Evolutionary conservation across 2,329 filamentous ascomycete species (phyloP), one percentile per base, ranked within the genome.

Genomic region (Claviceps cyperi): DNA sequence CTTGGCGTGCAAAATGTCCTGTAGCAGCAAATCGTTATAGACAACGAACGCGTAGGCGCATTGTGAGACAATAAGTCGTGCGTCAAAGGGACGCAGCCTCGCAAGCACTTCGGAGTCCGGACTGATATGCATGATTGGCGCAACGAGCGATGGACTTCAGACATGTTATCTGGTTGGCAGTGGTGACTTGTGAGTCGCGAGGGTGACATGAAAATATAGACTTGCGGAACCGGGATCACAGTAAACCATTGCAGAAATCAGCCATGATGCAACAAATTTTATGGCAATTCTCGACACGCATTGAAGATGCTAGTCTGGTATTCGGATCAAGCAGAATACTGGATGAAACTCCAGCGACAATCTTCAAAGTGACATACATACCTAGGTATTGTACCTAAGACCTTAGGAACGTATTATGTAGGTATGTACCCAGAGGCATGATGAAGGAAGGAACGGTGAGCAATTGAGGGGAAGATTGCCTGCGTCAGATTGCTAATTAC

Each of bases 401-500:
- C 13, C 22, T 38, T 38, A 38, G 36, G 36, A n/a, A n/a, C n/a
- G n/a, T n/a, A n/a, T n/a, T 38, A 37, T 11, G 36, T 37, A 37
- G 36, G 36, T 37, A n/a, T n/a, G n/a, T n/a, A n/a, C n/a, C n/a
- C n/a, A n/a, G n/a, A n/a, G n/a, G n/a, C n/a, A n/a, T n/a, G n/a
- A n/a, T 22, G 28, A 32, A 11, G 9, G 8, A 11, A 28, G 39
- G 19, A 21, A 21, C 5, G 14, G 19, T 8, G 4, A 21, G 21
- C 17, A 22, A 21, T 13, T 22, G 19, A 9, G 28, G 21, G 39
- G 4, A 21, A 19, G 5, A 40, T 40, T 13, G 38, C 15, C 38
- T 11, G 17, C 9, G 21, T 24, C 28, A 43, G 19, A 8, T 65
- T 64, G 60, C 57, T 64, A 67, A 66, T 66, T 37, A 48, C 17